A percentile compares a stretch with the other conserved stretches of the same genome.
Evolutionary conservation across 176 grass and related monocot species (phyloP).

Genomic region (Lolium perenne): DNA sequence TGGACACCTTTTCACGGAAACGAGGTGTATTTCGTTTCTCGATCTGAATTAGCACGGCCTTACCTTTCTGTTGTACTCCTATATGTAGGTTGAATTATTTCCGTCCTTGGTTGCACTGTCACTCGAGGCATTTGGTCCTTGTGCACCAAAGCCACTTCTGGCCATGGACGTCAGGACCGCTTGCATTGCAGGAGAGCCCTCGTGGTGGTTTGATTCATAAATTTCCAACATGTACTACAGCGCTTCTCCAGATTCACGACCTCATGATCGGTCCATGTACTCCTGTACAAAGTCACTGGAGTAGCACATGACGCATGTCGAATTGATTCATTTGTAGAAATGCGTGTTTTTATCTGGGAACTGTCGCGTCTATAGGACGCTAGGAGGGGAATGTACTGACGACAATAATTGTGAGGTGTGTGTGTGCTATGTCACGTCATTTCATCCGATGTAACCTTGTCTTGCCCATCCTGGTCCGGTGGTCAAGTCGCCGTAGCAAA

Average conservation of each 20-base stretch:
- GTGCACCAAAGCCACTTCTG: neutral
- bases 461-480: neutral
- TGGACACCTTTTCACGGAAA: neutral
- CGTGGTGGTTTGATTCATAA: neutral
- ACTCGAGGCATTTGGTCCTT: neutral
- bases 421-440: neutral
- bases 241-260: neutral
- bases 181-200: neutral
- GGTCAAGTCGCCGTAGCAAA: neutral
- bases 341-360: neutral
- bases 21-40: neutral
- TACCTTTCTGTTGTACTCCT: neutral
- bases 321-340: constrained; percentile 8
- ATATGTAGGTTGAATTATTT: neutral
- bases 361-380: neutral
- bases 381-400: neutral
- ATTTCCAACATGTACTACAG: neutral
- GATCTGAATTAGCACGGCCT: neutral
- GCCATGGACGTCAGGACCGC: neutral
- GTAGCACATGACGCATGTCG: neutral
- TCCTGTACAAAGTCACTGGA: neutral
- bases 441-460: neutral
- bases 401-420: neutral
- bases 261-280: neutral
- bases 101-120: neutral